Percentiles rank a stretch among this genome's conserved stretches.
phyloP scores from a whole-genome alignment of 768 basidiomycete species.

The Clitopilus passeckerianus region DNA sequence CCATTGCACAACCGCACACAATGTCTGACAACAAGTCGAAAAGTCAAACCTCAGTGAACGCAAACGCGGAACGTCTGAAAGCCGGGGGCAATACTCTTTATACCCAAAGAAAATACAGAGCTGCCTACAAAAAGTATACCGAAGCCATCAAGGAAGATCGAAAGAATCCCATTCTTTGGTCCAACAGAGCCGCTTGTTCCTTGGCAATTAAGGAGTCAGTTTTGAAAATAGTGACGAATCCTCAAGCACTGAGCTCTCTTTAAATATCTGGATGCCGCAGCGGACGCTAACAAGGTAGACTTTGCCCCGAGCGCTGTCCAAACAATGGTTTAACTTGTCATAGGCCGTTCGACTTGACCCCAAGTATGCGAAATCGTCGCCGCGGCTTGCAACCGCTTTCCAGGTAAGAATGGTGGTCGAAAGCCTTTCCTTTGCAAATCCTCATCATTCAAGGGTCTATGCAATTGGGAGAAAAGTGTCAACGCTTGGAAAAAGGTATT shows the following conservation, averaged over 20 bases:
- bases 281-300: conserved; percentile 24
- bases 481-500: conserved; percentile 27
- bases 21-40: neutral
- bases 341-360: conserved; percentile 36
- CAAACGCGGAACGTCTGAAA: neutral
- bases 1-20: too few relatives aligned
- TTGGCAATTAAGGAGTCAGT: conserved; percentile 29
- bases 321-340: neutral
- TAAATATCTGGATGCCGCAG: conserved; percentile 26
- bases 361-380: conserved; percentile 36
- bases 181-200: conserved; percentile 26
- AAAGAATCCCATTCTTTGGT: neutral
- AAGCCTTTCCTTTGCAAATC: neutral
- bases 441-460: conserved; percentile 15
- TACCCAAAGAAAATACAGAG: neutral
- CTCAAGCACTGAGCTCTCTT: neutral
- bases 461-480: conserved; percentile 11
- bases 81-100: neutral
- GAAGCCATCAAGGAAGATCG: neutral
- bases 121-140: neutral
- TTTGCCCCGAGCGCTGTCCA: neutral
- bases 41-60: neutral
- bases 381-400: conserved; percentile 28
- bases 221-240: neutral
- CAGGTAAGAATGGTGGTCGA: conserved; percentile 14